Percentiles rank a stretch among this genome's conserved stretches.
phyloP scores from a whole-genome alignment of 2,329 filamentous ascomycete species.

The Alternaria sp. region DNA sequence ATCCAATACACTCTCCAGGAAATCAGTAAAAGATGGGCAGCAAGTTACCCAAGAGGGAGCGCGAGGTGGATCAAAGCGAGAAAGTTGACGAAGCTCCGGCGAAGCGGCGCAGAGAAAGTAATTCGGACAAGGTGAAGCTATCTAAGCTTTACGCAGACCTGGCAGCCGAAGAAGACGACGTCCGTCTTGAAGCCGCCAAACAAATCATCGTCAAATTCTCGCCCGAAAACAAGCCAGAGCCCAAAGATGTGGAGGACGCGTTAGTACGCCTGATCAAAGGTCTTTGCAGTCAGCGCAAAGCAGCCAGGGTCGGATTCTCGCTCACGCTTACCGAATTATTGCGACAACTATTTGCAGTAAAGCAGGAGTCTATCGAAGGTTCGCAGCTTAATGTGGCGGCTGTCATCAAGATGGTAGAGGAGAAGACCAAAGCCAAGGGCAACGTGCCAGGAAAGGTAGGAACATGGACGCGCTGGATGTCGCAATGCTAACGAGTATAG shows the following conservation, averaged over 20 bases:
- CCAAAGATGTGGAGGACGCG: slow-evolving; percentile 48
- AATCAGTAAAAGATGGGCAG: slow-evolving; percentile 26
- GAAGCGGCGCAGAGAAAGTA: slow-evolving; percentile 46
- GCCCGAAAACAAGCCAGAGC: slow-evolving; percentile 44
- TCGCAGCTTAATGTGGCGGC: slow-evolving; percentile 49
- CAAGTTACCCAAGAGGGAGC: slow-evolving; percentile 37
- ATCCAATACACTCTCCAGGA: neutral
- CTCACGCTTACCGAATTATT: slow-evolving; percentile 85
- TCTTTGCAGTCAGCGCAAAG: slow-evolving; percentile 87
- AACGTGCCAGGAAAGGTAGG: slow-evolving; percentile 62
- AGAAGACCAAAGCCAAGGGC: slow-evolving; percentile 59
- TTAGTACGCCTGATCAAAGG: slow-evolving; percentile 73
- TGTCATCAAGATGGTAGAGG: slow-evolving; percentile 59
- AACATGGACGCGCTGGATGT: neutral
- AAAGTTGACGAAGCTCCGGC: slow-evolving; percentile 26
- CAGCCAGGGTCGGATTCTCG: slow-evolving; percentile 86
- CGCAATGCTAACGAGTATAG: slow-evolving; percentile 54
- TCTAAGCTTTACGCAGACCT: slow-evolving; percentile 56
- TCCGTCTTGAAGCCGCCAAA: slow-evolving; percentile 54
- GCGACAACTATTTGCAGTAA: slow-evolving; percentile 68
- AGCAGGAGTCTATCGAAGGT: slow-evolving; percentile 35
- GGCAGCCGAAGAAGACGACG: slow-evolving; percentile 53
- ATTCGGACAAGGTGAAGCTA: slow-evolving; percentile 51
- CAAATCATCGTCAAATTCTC: slow-evolving; percentile 52
- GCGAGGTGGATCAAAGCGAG: slow-evolving; percentile 26